A percentile compares a stretch with the other conserved stretches of the same genome.
These are phyloP conservation scores for Kurtzmaniella fragi DNA, from an alignment of 805 yeast species.

Conservation along the genomic window DNA sequence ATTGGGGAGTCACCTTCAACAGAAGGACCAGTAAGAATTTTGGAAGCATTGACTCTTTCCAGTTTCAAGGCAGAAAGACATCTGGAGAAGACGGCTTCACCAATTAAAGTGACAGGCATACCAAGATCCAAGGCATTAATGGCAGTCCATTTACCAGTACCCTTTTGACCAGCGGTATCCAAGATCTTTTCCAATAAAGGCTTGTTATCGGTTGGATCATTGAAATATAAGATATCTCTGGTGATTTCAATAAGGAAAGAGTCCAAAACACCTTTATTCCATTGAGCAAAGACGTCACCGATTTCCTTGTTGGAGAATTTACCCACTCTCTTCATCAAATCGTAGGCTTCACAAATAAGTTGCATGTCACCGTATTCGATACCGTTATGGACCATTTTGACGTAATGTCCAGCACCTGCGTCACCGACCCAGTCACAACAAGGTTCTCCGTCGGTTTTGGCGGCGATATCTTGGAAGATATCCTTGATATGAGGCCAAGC, in stretches of 20 bases:
- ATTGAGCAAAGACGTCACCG: slow-evolving; percentile 82
- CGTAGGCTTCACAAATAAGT: slow-evolving; percentile 96
- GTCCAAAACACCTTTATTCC: slow-evolving; percentile 98
- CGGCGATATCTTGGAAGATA: slow-evolving; percentile 93
- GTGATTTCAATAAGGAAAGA: slow-evolving; percentile 96
- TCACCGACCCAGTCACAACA: slow-evolving; percentile 99
- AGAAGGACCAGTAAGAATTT: slow-evolving; percentile 72
- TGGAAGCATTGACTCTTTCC: slow-evolving; percentile 87
- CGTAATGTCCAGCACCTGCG: slow-evolving; percentile 98
- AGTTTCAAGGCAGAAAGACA: slow-evolving; percentile 87
- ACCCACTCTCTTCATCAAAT: slow-evolving; percentile 90
- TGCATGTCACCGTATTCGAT: slow-evolving; percentile 99
- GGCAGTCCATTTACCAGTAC: slow-evolving; percentile 99
- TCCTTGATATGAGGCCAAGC: slow-evolving; percentile 99
- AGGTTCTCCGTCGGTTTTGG: slow-evolving; percentile 97
- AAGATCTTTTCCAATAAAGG: slow-evolving; percentile 95
- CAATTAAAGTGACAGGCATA: slow-evolving; percentile 96
- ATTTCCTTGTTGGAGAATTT: slow-evolving; percentile 87
- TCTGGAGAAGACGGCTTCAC: slow-evolving; percentile 98
- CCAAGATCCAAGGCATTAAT: slow-evolving; percentile 96
- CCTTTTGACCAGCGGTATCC: slow-evolving; percentile 98
- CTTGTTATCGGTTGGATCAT: slow-evolving; percentile 80
- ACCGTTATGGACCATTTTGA: slow-evolving; percentile 99
- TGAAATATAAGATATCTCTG: slow-evolving; percentile 84
- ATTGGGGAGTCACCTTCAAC: slow-evolving; percentile 54